Conservation (phyloP, 2,329 filamentous ascomycete genomes). For the Teratosphaeria pseudoeucalypti region DNA sequence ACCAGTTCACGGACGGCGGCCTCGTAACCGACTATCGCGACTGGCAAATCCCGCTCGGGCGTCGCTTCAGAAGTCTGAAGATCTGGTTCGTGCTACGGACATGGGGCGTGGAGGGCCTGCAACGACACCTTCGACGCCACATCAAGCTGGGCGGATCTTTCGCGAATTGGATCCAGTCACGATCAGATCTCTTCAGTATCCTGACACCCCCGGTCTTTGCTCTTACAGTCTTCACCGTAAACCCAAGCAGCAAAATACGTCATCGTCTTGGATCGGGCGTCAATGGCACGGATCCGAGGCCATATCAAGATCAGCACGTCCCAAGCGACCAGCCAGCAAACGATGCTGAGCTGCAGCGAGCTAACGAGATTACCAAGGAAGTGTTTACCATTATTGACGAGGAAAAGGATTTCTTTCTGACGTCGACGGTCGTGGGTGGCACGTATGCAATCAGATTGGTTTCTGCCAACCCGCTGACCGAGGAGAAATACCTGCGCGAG, state of each 20-base stretch:
- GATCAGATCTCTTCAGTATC: slow-evolving; percentile 64
- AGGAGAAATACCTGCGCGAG: slow-evolving; percentile 60
- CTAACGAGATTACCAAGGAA: slow-evolving; percentile 59
- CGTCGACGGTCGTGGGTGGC: slow-evolving; percentile 61
- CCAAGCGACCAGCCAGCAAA: slow-evolving; percentile 22
- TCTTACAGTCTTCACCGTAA: slow-evolving; percentile 64
- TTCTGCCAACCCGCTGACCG: slow-evolving; percentile 57
- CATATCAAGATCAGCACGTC: slow-evolving; percentile 19
- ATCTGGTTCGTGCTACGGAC: slow-evolving; percentile 88
- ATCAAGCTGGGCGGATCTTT: slow-evolving; percentile 63
- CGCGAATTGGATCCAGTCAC: slow-evolving; percentile 45
- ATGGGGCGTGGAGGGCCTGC: slow-evolving; percentile 69
- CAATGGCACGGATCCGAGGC: slow-evolving; percentile 14
- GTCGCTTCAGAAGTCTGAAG: slow-evolving; percentile 80
- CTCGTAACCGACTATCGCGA: slow-evolving; percentile 91
- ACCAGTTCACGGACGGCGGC: slow-evolving; percentile 68
- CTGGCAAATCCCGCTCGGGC: slow-evolving; percentile 90
- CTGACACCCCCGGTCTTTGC: slow-evolving; percentile 66
- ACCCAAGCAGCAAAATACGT: slow-evolving; percentile 27
- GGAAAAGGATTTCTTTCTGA: slow-evolving; percentile 71
- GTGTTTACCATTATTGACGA: slow-evolving; percentile 68
- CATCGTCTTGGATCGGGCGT: slow-evolving; percentile 23
- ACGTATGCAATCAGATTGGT: slow-evolving; percentile 73
- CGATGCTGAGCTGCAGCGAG: slow-evolving; percentile 39
- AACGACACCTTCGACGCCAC: slow-evolving; percentile 59